Conservation (phyloP, 2,329 filamentous ascomycete genomes). For the Scedosporium minutisporum region DNA sequence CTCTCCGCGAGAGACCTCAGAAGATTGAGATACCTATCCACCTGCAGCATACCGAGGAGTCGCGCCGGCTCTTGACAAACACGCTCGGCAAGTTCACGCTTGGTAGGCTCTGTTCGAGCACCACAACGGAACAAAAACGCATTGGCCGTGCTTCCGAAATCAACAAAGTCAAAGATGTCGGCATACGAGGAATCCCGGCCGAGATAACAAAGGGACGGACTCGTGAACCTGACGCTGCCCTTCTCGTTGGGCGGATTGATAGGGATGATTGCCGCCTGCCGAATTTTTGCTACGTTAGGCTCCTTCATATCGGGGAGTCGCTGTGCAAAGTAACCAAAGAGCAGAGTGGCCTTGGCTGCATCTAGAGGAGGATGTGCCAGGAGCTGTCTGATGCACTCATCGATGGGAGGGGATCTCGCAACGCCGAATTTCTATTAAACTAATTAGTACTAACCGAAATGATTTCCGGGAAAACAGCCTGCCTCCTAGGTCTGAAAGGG, state of each 20-base stretch:
- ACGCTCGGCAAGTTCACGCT: constrained; percentile 71
- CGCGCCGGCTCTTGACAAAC: constrained; percentile 76
- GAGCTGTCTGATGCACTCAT: constrained; percentile 64
- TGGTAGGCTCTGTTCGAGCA: constrained; percentile 84
- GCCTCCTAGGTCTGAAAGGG: constrained; percentile 2
- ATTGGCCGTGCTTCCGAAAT: constrained; percentile 83
- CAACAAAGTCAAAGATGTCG: constrained; percentile 93
- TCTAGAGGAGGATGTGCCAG: constrained; percentile 62
- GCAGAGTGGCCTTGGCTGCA: constrained; percentile 52
- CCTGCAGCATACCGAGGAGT: constrained; percentile 70
- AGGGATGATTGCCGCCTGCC: constrained; percentile 62
- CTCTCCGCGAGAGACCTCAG: constrained; percentile 73
- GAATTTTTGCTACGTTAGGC: constrained; percentile 48
- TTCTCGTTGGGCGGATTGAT: constrained; percentile 30
- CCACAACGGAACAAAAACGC: constrained; percentile 81
- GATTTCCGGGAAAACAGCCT: not conserved
- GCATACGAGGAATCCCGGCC: constrained; percentile 62
- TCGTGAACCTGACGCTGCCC: constrained; percentile 6
- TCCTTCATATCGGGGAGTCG: constrained; percentile 65
- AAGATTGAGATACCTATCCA: constrained; percentile 78
- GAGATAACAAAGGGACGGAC: constrained; percentile 46
- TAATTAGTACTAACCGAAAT: constrained; percentile 1
- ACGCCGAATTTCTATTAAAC: constrained; percentile 68
- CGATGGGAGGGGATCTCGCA: constrained; percentile 67
- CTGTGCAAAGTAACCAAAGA: constrained; percentile 78